Evolutionary conservation across 2,329 filamentous ascomycete genomes (phyloP).

Genomic region (Mycosphaerelloides madeirae): DNA sequence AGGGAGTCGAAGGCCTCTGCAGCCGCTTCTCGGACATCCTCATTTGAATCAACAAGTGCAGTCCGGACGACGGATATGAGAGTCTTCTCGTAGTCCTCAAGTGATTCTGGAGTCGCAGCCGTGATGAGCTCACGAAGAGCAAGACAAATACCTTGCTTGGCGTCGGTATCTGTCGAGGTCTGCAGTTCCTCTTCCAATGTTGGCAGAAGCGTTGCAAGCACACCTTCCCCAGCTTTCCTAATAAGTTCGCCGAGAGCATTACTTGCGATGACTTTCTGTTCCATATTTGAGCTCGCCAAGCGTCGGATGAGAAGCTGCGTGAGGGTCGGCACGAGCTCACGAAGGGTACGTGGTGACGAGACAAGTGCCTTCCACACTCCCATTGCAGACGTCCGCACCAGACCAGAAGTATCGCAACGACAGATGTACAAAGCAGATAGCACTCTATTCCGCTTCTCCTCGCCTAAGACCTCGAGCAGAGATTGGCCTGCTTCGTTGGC

Average conservation of each 20-base stretch:
- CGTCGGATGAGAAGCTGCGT: constrained; percentile 92
- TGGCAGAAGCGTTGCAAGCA: constrained; percentile 79
- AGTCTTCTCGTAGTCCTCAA: constrained; percentile 92
- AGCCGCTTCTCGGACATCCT: constrained; percentile 87
- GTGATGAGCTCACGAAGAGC: constrained; percentile 89
- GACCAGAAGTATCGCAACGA: constrained; percentile 88
- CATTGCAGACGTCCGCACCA: constrained; percentile 85
- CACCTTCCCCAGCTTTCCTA: constrained; percentile 90
- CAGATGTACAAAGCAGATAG: constrained; percentile 97
- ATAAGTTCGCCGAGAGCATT: constrained; percentile 96
- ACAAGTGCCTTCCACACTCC: constrained; percentile 96
- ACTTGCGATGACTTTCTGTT: constrained; percentile 97
- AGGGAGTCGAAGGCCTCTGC: constrained; percentile 95
- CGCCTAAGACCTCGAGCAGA: constrained; percentile 87
- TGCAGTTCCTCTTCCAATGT: constrained; percentile 89
- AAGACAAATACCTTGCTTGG: constrained; percentile 95
- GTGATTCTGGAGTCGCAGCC: constrained; percentile 78
- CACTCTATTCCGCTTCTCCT: constrained; percentile 95
- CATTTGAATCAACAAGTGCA: constrained; percentile 82
- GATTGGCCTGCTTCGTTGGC: constrained; percentile 85
- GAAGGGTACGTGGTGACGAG: constrained; percentile 82
- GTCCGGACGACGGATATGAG: constrained; percentile 91
- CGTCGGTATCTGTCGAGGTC: constrained; percentile 81
- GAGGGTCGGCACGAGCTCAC: constrained; percentile 90
- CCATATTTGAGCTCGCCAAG: constrained; percentile 92